Percentiles rank a stretch among this genome's conserved stretches.
phyloP scores from a whole-genome alignment of 805 yeast species.

The Metschnikowia matae region DNA sequence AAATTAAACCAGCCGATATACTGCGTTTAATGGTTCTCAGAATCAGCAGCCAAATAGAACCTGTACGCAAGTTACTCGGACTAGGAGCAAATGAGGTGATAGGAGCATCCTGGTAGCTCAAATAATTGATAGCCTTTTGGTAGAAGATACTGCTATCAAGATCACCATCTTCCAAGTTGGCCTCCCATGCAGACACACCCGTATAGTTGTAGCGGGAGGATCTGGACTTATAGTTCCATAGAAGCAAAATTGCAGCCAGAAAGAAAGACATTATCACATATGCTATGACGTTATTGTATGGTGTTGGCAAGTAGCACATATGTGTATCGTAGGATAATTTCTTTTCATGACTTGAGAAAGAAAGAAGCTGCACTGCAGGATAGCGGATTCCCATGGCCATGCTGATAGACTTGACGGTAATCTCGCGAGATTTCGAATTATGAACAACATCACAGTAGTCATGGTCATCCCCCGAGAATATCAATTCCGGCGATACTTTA shows the following conservation, averaged over 20 bases:
- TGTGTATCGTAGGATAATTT: conserved; percentile 30
- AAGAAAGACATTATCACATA: conserved; percentile 36
- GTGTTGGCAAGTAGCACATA: conserved; percentile 44
- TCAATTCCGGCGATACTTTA: conserved; percentile 18
- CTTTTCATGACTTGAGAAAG: conserved; percentile 15
- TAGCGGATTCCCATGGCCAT: conserved; percentile 40
- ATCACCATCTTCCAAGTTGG: conserved; percentile 11
- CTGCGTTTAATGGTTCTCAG: neutral
- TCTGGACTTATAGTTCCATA: conserved; percentile 28
- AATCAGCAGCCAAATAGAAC: neutral
- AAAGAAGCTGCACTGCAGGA: conserved; percentile 41
- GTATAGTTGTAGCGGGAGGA: conserved; percentile 25
- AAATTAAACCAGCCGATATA: neutral
- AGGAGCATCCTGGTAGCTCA: conserved; percentile 28
- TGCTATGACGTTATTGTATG: conserved; percentile 38
- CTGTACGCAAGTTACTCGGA: neutral
- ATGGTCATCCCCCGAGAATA: conserved; percentile 28
- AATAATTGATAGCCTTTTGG: conserved; percentile 27
- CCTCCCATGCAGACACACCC: conserved; percentile 3
- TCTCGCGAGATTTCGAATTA: conserved; percentile 24
- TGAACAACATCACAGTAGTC: conserved; percentile 21
- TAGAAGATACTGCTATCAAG: conserved; percentile 13
- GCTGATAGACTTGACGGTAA: conserved; percentile 37
- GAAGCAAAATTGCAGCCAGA: conserved; percentile 26
- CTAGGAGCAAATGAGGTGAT: conserved; percentile 1